phyloP scores from a whole-genome alignment of 73 alveolate species.

The Paramecium tetraurelia region DNA sequence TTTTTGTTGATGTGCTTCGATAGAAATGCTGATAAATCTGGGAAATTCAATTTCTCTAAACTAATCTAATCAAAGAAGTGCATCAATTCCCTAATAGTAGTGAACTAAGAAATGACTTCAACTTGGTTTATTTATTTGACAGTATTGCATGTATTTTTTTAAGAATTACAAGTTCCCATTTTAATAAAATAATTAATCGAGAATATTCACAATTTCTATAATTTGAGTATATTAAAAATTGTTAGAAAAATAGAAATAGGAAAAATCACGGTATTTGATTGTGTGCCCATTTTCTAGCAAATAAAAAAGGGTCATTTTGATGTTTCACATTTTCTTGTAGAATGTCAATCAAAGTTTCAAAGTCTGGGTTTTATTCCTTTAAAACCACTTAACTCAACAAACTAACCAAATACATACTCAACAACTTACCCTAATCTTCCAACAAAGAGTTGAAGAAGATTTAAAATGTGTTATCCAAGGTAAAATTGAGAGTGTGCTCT shows the following conservation, averaged over 20 bases:
- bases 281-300: conserved; percentile 16
- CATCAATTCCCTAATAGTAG: neutral
- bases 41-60: neutral
- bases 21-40: neutral
- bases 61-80: neutral
- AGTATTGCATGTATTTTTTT: neutral
- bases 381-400: neutral
- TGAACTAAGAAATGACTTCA: neutral
- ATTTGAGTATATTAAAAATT: neutral
- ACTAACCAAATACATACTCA: conserved; percentile 15
- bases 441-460: neutral
- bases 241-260: neutral
- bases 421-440: neutral
- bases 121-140: neutral
- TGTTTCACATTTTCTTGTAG: conserved; percentile 9
- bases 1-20: neutral
- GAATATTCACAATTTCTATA: neutral
- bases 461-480: neutral
- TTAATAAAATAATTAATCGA: neutral
- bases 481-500: neutral
- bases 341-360: neutral
- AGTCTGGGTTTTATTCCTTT: neutral
- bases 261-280: neutral
- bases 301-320: conserved; percentile 6
- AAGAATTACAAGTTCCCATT: conserved; percentile 16